Evolutionary conservation across 768 basidiomycete genomes (phyloP), one percentile per base, ranked within the genome.

Genomic region (Leccinum rimulosum): DNA sequence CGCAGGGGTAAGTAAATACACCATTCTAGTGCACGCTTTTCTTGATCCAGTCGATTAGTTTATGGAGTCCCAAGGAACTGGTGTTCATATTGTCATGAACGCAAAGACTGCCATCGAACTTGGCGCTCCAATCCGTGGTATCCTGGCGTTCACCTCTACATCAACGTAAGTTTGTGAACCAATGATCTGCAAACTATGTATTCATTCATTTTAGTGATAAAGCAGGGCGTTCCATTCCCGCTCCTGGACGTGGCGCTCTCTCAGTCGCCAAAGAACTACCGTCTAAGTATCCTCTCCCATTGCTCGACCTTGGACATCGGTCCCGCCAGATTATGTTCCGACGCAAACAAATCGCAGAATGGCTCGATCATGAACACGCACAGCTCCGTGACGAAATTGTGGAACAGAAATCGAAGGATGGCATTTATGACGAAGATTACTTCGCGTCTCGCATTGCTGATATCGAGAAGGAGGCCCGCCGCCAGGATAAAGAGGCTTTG

Each of bases 41-140:
- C 14, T 53, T 63, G 45, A 61, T 59, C 15, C 47, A 47, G 15
- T 35, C 48, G 19, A n/a, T 48, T 60, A 88, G 84, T 95, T 95
- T 77, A 95, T 98, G 96, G 97, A 99, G 74, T 84, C 93, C 22
- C 93, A 93, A 73, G 97, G 97, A 55, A 91, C 92, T 62, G 97
- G 97, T 76, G 92, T 98, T 22, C 96, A 98, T 68, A 88, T 99
- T 55, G 82, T 98, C 62, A 99, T 99, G 97, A 93, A 80, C 65
- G 97, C 97, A 19, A 93, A 89, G 77, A 97, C 95, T 3, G 97
- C 97, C 25, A 78, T 99, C 56, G 92, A 97, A 67, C 85, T 98
- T 55, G 97, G 97, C 59, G 88, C 87, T 36, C 91, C 94, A 19
- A 93, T 99, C 68, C 94, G 93, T 64, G 94, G 92, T 68, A 83